Evolutionary conservation across 2,329 filamentous ascomycete species (phyloP).

Genomic region (Sporothrix sp.): DNA sequence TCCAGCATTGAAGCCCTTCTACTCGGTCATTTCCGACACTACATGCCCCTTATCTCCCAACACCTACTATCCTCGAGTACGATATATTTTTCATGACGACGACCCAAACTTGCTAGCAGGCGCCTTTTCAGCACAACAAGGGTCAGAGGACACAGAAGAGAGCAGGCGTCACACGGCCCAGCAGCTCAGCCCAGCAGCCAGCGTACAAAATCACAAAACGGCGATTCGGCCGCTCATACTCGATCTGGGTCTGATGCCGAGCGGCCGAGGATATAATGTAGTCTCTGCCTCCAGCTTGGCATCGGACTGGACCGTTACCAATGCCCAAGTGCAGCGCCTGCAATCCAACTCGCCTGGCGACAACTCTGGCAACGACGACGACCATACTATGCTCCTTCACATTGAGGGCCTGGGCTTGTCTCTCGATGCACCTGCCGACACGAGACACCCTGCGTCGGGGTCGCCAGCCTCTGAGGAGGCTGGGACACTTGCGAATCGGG

Average conservation of each 20-base stretch:
- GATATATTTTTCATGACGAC: constrained; percentile 91
- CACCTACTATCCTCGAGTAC: constrained; percentile 74
- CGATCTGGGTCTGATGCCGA: constrained; percentile 38
- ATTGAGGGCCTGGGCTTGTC: constrained; percentile 41
- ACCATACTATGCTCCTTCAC: constrained; percentile 46
- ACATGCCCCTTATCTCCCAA: constrained; percentile 32
- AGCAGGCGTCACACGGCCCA: neutral
- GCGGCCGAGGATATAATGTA: constrained; percentile 41
- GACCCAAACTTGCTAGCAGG: constrained; percentile 67
- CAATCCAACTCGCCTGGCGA: constrained; percentile 26
- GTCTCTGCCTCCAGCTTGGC: constrained; percentile 62
- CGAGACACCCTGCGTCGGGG: too few relatives aligned
- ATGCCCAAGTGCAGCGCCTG: constrained; percentile 36
- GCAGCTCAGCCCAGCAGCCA: neutral
- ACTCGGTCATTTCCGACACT: constrained; percentile 71
- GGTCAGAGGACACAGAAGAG: constrained; percentile 4
- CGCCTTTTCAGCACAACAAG: constrained; percentile 43
- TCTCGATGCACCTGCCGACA: too few relatives aligned
- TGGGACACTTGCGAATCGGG: too few relatives aligned
- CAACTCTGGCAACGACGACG: constrained; percentile 18
- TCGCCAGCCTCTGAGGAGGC: too few relatives aligned
- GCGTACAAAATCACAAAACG: constrained; percentile 17
- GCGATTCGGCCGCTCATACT: constrained; percentile 46
- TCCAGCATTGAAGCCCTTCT: constrained; percentile 68
- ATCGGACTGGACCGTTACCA: constrained; percentile 57